Conservation (phyloP, 345 rosid species). For the Linum trigynum region DNA sequence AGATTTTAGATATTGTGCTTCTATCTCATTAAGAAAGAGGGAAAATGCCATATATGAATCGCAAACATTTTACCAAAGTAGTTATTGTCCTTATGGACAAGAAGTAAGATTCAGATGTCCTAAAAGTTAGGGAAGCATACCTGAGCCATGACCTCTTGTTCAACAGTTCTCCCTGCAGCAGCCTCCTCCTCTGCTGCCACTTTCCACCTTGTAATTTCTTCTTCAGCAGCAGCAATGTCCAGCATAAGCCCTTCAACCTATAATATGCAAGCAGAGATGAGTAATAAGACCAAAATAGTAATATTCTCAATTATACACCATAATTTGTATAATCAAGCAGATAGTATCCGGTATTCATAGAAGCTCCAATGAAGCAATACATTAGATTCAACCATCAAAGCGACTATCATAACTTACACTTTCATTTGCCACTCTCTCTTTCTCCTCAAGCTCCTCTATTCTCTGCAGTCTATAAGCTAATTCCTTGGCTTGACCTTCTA, state of each 20-base stretch:
- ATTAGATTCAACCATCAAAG: neutral
- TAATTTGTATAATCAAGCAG: neutral
- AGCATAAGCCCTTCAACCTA: slow-evolving; percentile 98
- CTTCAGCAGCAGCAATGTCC: slow-evolving; percentile 95
- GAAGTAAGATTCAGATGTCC: too few relatives aligned
- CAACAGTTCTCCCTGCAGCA: slow-evolving; percentile 93
- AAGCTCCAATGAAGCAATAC: neutral
- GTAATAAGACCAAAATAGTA: neutral
- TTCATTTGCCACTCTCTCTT: slow-evolving; percentile 90
- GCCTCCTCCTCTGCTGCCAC: slow-evolving; percentile 98
- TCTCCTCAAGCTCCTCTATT: slow-evolving; percentile 82
- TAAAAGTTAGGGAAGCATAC: slow-evolving; percentile 20
- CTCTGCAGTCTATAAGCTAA: slow-evolving; percentile 52
- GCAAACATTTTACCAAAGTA: too few relatives aligned
- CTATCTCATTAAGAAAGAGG: too few relatives aligned
- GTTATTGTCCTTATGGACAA: too few relatives aligned
- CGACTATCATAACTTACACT: slow-evolving; percentile 39
- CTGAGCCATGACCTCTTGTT: slow-evolving; percentile 66
- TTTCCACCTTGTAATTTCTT: slow-evolving; percentile 98
- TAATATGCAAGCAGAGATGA: slow-evolving; percentile 6
- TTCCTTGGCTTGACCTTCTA: slow-evolving; percentile 75
- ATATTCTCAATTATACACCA: neutral
- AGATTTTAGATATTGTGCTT: too few relatives aligned
- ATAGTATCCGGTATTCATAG: neutral
- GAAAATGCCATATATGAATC: too few relatives aligned